Conservation (phyloP, 2,329 filamentous ascomycete genomes). For the Dactylellina cionopaga region DNA sequence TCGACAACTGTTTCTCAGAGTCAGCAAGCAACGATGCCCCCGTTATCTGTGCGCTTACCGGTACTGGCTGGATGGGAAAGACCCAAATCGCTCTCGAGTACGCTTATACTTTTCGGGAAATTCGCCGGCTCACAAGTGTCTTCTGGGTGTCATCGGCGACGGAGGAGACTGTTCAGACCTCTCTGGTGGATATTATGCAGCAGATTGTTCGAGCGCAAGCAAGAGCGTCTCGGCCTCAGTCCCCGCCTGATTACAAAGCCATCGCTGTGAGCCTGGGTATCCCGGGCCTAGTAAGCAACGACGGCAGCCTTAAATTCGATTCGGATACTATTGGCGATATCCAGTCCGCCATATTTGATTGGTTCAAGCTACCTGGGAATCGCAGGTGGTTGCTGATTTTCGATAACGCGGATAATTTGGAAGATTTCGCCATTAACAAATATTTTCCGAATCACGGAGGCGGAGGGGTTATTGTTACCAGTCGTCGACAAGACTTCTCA, state of each 20-base stretch:
- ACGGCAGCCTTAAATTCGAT: not conserved
- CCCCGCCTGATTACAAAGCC: conserved; percentile 22
- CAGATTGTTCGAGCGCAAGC: conserved; percentile 37
- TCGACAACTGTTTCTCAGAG: not conserved
- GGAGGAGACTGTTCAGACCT: conserved; percentile 34
- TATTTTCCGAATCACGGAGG: conserved; percentile 50
- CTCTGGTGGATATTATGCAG: conserved; percentile 33
- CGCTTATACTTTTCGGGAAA: conserved; percentile 46
- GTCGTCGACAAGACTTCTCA: conserved; percentile 38
- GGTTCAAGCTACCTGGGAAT: conserved; percentile 38
- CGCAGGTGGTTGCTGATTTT: conserved; percentile 55
- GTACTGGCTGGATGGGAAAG: conserved; percentile 57
- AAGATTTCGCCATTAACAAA: conserved; percentile 43
- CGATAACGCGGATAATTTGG: conserved; percentile 56
- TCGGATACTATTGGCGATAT: not conserved
- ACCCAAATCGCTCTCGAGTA: conserved; percentile 55
- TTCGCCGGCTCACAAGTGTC: conserved; percentile 52
- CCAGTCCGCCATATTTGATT: conserved; percentile 21
- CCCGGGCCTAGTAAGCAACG: conserved; percentile 12
- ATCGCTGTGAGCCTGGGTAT: conserved; percentile 40
- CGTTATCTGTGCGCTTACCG: conserved; percentile 52
- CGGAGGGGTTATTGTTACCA: conserved; percentile 54
- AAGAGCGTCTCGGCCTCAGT: conserved; percentile 10
- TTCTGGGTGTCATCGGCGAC: conserved; percentile 55
- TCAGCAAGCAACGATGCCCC: no score